Percentiles rank a stretch among this genome's conserved stretches.
These are phyloP conservation scores for Cyberlindnera japonica DNA, from an alignment of 805 yeast species.

Conservation along the genomic window DNA sequence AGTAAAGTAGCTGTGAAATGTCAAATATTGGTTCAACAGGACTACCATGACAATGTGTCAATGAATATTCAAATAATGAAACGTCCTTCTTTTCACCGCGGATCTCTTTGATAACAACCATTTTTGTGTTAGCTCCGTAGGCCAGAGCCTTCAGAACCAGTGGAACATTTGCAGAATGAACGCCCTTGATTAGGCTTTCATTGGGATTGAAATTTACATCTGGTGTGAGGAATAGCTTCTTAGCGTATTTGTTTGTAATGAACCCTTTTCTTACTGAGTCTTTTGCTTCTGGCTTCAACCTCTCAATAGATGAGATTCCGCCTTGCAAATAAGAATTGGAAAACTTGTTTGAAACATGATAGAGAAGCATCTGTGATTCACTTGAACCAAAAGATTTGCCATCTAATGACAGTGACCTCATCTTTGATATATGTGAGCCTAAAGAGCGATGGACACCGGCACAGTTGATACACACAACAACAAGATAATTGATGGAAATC, in stretches of 20 bases:
- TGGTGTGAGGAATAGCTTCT: conserved; percentile 40
- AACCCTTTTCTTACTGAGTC: conserved; percentile 51
- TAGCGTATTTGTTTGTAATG: conserved; percentile 62
- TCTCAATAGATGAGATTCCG: conserved; percentile 13
- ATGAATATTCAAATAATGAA: conserved; percentile 47
- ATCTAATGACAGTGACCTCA: conserved; percentile 76
- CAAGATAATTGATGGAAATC: conserved; percentile 74
- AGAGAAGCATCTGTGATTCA: conserved; percentile 57
- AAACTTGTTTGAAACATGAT: conserved; percentile 49
- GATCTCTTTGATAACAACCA: conserved; percentile 33
- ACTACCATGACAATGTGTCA: conserved; percentile 39
- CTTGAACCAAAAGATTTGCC: conserved; percentile 47
- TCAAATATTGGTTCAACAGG: conserved; percentile 37
- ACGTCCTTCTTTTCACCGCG: conserved; percentile 25
- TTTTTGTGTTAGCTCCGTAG: conserved; percentile 45
- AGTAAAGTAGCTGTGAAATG: conserved; percentile 51
- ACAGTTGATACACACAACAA: conserved; percentile 77
- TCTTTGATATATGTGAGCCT: conserved; percentile 78
- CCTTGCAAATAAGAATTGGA: conserved; percentile 65
- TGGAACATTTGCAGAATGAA: conserved; percentile 45
- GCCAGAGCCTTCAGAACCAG: conserved; percentile 42
- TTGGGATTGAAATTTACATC: conserved; percentile 24
- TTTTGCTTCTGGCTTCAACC: conserved; percentile 34
- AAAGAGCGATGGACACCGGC: conserved; percentile 84
- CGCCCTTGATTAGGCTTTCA: conserved; percentile 46